Conservation (phyloP, 2,329 filamentous ascomycete species). For the Colletotrichum kahawae region DNA sequence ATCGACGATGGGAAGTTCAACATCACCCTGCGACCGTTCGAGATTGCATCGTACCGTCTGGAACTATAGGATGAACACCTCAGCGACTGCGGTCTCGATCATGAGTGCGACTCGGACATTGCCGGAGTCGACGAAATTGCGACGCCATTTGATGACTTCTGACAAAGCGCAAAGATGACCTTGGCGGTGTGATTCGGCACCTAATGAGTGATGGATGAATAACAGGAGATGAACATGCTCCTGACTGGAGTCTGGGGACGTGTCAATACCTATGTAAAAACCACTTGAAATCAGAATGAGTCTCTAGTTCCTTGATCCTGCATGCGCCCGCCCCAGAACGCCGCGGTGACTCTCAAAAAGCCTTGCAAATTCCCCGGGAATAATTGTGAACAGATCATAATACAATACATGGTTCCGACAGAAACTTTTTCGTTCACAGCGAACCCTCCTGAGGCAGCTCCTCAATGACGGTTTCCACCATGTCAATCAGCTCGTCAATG, state of each 20-base stretch:
- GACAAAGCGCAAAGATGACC: background rate
- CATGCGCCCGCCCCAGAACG: conserved; percentile 15
- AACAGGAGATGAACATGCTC: background rate
- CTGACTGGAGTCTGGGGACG: background rate
- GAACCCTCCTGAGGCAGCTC: conserved; percentile 64
- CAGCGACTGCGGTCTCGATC: conserved; percentile 2
- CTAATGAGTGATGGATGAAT: background rate
- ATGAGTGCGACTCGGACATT: background rate
- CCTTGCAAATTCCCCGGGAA: conserved; percentile 12
- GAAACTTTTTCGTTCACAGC: background rate
- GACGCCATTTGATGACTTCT: background rate
- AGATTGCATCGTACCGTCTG: conserved; percentile 82
- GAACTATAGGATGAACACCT: conserved; percentile 44
- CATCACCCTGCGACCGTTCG: conserved; percentile 78
- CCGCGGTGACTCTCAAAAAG: background rate
- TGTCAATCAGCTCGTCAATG: conserved; percentile 79
- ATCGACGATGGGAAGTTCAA: conserved; percentile 56
- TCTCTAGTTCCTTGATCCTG: conserved; percentile 4
- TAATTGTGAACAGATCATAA: conserved; percentile 6
- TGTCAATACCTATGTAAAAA: conserved; percentile 11
- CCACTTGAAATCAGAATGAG: background rate
- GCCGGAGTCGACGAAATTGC: background rate
- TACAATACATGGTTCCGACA: background rate
- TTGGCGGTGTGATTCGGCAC: background rate
- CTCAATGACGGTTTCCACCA: conserved; percentile 77